A percentile compares a stretch with the other conserved stretches of the same genome.
Evolutionary conservation across 1,284 basidiomycete species (phyloP).

Genomic region (Cutaneotrichosporon cavernicola): DNA sequence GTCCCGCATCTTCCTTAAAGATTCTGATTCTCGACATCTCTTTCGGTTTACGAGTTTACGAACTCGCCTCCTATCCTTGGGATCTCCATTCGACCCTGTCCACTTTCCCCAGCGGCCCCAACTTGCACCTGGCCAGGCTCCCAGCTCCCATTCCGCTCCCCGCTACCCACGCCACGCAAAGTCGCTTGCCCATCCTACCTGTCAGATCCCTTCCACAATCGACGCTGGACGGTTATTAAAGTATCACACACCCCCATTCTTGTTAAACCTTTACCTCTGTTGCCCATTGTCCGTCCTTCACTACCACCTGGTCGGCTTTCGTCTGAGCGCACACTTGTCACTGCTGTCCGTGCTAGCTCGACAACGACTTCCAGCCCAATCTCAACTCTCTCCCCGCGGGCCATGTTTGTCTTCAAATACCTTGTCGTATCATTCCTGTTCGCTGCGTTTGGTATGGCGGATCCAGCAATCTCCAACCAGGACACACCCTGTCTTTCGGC

Average conservation of each 20-base stretch:
- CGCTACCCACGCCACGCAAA: too few relatives aligned
- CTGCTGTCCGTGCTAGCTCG: background rate
- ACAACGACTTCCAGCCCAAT: background rate
- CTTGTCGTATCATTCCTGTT: background rate
- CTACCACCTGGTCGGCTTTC: background rate
- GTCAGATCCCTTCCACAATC: too few relatives aligned
- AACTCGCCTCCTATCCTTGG: too few relatives aligned
- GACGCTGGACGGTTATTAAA: background rate
- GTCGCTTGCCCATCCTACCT: background rate
- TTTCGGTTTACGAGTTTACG: background rate
- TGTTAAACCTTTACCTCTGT: background rate
- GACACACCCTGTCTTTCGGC: constrained; percentile 5
- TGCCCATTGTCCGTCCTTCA: background rate
- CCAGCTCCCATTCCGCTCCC: background rate
- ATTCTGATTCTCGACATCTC: background rate
- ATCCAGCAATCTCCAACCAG: background rate
- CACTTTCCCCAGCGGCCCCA: background rate
- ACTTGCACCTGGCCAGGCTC: background rate
- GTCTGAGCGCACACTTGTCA: background rate
- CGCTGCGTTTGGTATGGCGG: constrained; percentile 3
- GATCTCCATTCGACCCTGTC: background rate
- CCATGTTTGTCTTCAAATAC: background rate
- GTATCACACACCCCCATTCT: background rate
- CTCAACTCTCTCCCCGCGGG: background rate
- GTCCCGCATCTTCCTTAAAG: background rate